phyloP scores from a whole-genome alignment of 1,284 basidiomycete species.

The Microbotryum saponariae region DNA sequence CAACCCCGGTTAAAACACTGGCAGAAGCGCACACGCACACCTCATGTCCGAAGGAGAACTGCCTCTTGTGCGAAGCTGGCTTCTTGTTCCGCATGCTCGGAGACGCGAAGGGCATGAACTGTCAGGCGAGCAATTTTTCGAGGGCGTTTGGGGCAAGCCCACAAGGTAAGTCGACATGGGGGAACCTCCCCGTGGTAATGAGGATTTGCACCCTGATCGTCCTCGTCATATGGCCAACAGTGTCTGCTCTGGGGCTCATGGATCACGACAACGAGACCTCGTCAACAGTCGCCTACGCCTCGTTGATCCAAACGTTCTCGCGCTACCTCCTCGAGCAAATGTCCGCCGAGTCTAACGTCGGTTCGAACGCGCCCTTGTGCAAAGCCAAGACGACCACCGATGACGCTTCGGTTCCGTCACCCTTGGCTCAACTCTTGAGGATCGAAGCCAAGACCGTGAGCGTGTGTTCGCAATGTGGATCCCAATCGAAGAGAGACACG shows the following conservation, averaged over 20 bases:
- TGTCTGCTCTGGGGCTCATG: conserved; percentile 77
- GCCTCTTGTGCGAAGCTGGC: conserved; percentile 88
- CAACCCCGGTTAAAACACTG: conserved; percentile 63
- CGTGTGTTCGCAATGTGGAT: conserved; percentile 67
- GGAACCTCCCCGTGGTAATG: neutral
- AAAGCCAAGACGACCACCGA: conserved; percentile 39
- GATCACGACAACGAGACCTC: conserved; percentile 74
- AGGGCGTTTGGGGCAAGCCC: conserved; percentile 71
- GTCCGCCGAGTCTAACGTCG: conserved; percentile 49
- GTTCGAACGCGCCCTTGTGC: neutral
- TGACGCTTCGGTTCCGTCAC: conserved; percentile 8
- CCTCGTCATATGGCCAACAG: conserved; percentile 49
- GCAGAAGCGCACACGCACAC: conserved; percentile 87
- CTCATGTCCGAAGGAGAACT: conserved; percentile 79
- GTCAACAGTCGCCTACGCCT: conserved; percentile 60
- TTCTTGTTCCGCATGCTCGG: conserved; percentile 94
- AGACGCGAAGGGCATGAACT: conserved; percentile 87
- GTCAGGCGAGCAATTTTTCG: conserved; percentile 94
- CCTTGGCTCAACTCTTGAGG: conserved; percentile 69
- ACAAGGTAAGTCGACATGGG: conserved; percentile 52
- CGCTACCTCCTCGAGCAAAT: conserved; percentile 82
- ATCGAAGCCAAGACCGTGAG: conserved; percentile 66
- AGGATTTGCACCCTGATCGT: conserved; percentile 15
- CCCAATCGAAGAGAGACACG: conserved; percentile 60
- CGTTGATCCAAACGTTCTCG: conserved; percentile 90